Percentiles rank a stretch among this genome's conserved stretches.
Conservation (phyloP, 495 filamentous ascomycete species). For the Astrocystis sublimbata region DNA sequence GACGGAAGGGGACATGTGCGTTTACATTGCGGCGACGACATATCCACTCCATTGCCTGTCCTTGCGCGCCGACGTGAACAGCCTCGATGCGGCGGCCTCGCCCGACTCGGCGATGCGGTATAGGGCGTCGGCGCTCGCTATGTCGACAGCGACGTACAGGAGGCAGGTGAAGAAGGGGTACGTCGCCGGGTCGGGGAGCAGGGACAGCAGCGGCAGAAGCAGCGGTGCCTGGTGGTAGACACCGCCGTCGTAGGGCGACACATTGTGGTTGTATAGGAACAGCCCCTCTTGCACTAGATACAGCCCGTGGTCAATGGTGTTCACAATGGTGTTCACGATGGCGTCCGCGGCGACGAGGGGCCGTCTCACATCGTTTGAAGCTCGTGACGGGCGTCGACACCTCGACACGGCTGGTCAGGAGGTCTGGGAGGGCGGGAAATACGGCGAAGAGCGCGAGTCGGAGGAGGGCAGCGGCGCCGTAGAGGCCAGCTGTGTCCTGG, state of each 20-base stretch:
- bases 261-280: conserved; percentile 93
- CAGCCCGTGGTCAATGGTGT: neutral
- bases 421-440: conserved; percentile 81
- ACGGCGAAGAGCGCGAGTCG: conserved; percentile 76
- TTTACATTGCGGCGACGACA: conserved; percentile 75
- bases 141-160: conserved; percentile 79
- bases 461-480: conserved; percentile 71
- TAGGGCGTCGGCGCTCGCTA: conserved; percentile 81
- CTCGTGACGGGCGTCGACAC: conserved; percentile 95
- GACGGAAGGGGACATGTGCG: conserved; percentile 12
- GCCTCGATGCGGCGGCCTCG: conserved; percentile 67
- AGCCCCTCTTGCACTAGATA: conserved; percentile 86
- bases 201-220: conserved; percentile 84
- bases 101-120: conserved; percentile 80
- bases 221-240: conserved; percentile 97
- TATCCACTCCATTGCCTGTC: conserved; percentile 74
- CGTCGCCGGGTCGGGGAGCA: conserved; percentile 67
- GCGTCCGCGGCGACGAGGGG: neutral
- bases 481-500: conserved; percentile 71
- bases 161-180: conserved; percentile 73
- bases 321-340: neutral
- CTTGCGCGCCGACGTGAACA: conserved; percentile 76
- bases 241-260: conserved; percentile 96
- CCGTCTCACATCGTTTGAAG: conserved; percentile 85
- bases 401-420: conserved; percentile 89